Evolutionary conservation across 768 basidiomycete genomes (phyloP).

Genomic region (Boletus subcaerulescens): DNA sequence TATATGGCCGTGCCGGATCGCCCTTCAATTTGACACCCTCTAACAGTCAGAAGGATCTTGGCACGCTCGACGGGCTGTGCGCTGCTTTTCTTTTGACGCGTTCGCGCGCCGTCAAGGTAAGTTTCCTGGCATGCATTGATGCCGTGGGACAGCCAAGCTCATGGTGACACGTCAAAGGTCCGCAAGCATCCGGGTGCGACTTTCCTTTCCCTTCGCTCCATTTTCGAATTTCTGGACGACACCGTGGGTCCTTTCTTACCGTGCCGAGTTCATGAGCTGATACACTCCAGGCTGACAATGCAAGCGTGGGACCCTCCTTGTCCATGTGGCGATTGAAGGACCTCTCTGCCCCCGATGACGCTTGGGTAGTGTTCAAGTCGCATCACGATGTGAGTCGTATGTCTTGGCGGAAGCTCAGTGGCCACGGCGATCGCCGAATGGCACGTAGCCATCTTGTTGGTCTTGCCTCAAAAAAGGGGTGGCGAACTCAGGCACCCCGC

Average conservation of each 20-base stretch:
- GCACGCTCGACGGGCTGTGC: constrained; percentile 9
- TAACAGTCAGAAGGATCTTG: constrained; percentile 3
- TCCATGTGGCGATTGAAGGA: constrained; percentile 51
- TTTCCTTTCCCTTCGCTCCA: constrained; percentile 24
- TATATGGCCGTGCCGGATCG: constrained; percentile 19
- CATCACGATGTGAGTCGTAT: constrained; percentile 57
- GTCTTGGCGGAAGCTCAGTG: background rate
- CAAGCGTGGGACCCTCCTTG: constrained; percentile 27
- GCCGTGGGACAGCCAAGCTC: background rate
- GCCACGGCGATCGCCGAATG: constrained; percentile 4
- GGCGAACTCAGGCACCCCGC: constrained; percentile 19
- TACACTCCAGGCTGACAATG: background rate
- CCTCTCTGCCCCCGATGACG: constrained; percentile 32
- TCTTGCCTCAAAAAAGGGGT: background rate
- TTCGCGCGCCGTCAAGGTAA: constrained; percentile 54
- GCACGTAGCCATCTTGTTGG: no score
- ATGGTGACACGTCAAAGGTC: constrained; percentile 16
- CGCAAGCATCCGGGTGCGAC: constrained; percentile 21
- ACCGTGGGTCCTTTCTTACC: constrained; percentile 13
- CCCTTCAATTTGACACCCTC: constrained; percentile 34
- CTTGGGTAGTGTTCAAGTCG: constrained; percentile 57
- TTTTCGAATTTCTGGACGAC: constrained; percentile 23
- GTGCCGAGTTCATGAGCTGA: constrained; percentile 5
- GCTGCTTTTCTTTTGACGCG: constrained; percentile 47
- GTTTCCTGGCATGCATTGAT: constrained; percentile 15